Base-by-base conservation (phyloP, 768 basidiomycete genomes). In the Boletales sp. region DNA sequence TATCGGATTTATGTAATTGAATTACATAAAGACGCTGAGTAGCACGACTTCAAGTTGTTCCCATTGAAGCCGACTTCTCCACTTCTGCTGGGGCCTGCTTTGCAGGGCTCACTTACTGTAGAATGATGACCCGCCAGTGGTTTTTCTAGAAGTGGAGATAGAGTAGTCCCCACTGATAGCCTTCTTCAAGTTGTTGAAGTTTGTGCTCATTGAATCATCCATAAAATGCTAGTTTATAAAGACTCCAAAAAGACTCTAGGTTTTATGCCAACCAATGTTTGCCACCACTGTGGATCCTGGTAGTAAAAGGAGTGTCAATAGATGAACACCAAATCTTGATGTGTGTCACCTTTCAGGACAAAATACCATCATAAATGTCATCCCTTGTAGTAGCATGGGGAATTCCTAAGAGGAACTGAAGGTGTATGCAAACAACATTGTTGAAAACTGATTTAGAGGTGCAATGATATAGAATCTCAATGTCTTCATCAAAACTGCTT, bases 401-500 rank as follows among this genome's bases (percentile, higher is more conserved):
- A 44, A 61, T 0, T 4, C 33, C 66, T 65, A 7, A 12, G 9
- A 18, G 4, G 40, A 31, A 5, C 15, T 49, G 11, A 48, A 13
- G 31, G 18, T 14, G 15, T 1, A 17, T 18, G 1, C 33, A 12
- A 35, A 8, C 10, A 8, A 18, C n/a, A 17, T 15, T 2, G 18
- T 25, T 5, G 18, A 35, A 43, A 32, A 53, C 44, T 54, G 17
- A 56, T 67, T 60, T 4, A 66, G 46, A 1, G 68, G 66, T 25
- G n/a, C 49, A 18, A 61, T 54, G 8, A 67, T 46, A 37, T 61
- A 58, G 57, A 64, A 60, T 38, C 70, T 49, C 25, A 69, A 36
- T 13, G 52, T 59, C 48, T 73, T 69, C 45, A 57, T 46, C 30
- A 62, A 48, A 14, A 66, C 10, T 8, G 64, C 71, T 18, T 66